Base-by-base conservation (phyloP, 352 stramenopile species). In the Globisporangium cederbergense region DNA sequence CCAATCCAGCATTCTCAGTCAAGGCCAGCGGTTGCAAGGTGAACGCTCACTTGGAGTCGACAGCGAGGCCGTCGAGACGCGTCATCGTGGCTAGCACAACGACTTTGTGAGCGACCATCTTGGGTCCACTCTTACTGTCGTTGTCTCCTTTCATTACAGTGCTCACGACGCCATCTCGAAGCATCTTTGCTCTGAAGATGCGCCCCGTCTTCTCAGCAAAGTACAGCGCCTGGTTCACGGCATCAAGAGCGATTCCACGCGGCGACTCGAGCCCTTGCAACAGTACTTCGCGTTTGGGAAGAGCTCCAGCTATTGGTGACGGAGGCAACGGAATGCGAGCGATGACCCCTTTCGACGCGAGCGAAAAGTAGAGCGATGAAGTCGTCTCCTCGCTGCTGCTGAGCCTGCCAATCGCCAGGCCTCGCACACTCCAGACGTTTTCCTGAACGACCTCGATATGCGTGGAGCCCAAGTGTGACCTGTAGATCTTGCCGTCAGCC, bases 121-220 rank as follows among this genome's bases (percentile, higher is more conserved):
- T 18, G 9, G 62, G 36, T n/a, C 62, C 62, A 14, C 43, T 30
- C 11, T 67, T 67, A 22, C 8, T 62, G 20, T 62, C 53, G 13
- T 42, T 28, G 11, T 32, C 30, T 68, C 10, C 28, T 50, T 0
- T 28, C 43, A 38, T 75, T 58, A 22, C 67, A 60, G 1, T 46
- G 54, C 9, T 73, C 36, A 11, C n/a, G 25, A 14, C 62, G n/a
- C 18, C 43, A 49, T 22, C 62, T 58, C 50, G 46, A 65, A 61
- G 20, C 61, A 66, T 60, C 51, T 46, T 60, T 47, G 64, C 64
- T 34, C 76, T 56, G 57, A 78, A 87, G 58, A 90, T 78, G 1
- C 81, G 73, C 3, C 79, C 81, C 11, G 81, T 92, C 50, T 90
- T 90, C 68, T 90, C 81, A 0, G 83, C 85, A n/a, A 85, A 89